Percentiles rank a stretch among this genome's conserved stretches.
Conservation (phyloP, 768 basidiomycete genomes). For the Boletus barrowsii region DNA sequence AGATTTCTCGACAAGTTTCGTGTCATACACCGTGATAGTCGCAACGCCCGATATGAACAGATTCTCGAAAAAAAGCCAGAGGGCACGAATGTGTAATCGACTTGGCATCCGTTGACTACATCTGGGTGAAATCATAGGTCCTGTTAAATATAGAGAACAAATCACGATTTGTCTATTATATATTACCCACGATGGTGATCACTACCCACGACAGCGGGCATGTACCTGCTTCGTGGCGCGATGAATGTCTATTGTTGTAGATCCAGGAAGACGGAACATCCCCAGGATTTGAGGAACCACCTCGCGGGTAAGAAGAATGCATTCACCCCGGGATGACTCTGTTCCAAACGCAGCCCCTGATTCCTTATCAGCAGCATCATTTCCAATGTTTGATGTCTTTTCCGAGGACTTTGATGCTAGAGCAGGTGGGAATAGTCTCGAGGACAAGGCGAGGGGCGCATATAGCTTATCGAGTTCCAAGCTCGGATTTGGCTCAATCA, state of each 20-base stretch:
- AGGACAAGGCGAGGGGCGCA: slow-evolving; percentile 25
- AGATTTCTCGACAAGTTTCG: too few species aligned
- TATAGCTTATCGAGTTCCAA: slow-evolving; percentile 59
- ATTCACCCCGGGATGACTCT: slow-evolving; percentile 15
- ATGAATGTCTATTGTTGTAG: slow-evolving; percentile 48
- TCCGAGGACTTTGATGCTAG: slow-evolving; percentile 10
- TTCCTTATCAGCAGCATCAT: not conserved
- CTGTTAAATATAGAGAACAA: slow-evolving; percentile 9
- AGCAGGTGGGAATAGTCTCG: slow-evolving; percentile 5
- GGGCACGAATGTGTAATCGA: too few species aligned
- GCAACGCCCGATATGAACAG: too few species aligned
- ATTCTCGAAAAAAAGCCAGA: too few species aligned
- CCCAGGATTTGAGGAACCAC: slow-evolving; percentile 52
- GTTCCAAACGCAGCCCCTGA: not conserved
- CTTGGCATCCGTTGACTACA: not conserved
- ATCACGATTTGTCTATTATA: slow-evolving; percentile 5
- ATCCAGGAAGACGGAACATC: slow-evolving; percentile 43
- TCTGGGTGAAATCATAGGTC: not conserved
- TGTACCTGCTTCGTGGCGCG: slow-evolving; percentile 63
- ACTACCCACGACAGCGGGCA: slow-evolving; percentile 18
- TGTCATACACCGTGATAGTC: too few species aligned
- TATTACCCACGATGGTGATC: slow-evolving; percentile 10
- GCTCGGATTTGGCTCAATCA: slow-evolving; percentile 56
- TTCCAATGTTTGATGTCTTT: not conserved
- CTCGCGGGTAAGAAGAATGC: slow-evolving; percentile 48